Percentiles rank a stretch among this genome's conserved stretches.
phyloP scores from a whole-genome alignment of 306 rosid species.

The Inga oerstediana region DNA sequence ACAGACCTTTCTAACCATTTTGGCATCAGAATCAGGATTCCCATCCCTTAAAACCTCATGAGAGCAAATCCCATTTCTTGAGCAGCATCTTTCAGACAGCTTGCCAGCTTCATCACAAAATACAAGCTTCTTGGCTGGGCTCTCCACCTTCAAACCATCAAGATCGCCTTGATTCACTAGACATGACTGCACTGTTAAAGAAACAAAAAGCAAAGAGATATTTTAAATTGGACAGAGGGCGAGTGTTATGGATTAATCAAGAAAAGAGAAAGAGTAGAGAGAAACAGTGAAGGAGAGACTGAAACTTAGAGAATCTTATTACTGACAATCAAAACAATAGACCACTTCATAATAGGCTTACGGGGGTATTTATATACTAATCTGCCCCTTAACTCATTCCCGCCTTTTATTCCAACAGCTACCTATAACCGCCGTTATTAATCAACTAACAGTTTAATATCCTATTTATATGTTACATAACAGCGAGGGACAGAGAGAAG shows the following conservation, averaged over 20 bases:
- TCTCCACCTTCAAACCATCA: constrained; percentile 39
- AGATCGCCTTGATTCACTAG: constrained; percentile 40
- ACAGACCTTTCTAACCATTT: constrained; percentile 66
- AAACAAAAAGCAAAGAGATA: constrained; percentile 29
- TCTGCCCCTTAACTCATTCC: too few relatives aligned
- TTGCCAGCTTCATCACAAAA: constrained; percentile 8
- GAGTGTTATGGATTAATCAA: too few relatives aligned
- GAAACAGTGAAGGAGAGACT: too few relatives aligned
- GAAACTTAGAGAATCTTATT: too few relatives aligned
- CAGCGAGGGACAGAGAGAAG: background rate
- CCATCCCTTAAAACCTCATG: constrained; percentile 88
- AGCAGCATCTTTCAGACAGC: constrained; percentile 57
- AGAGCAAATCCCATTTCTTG: constrained; percentile 84
- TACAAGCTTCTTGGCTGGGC: constrained; percentile 37
- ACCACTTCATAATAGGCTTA: too few relatives aligned
- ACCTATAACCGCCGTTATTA: too few relatives aligned
- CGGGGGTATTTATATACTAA: too few relatives aligned
- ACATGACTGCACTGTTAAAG: constrained; percentile 54
- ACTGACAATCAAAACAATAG: too few relatives aligned
- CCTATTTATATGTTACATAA: too few relatives aligned
- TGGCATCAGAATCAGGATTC: constrained; percentile 57
- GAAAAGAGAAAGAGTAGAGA: too few relatives aligned
- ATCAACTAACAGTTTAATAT: too few relatives aligned
- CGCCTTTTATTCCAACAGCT: too few relatives aligned
- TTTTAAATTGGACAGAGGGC: background rate